Conservation (phyloP, 768 basidiomycete genomes). For the Daedaleopsis sinensis region DNA sequence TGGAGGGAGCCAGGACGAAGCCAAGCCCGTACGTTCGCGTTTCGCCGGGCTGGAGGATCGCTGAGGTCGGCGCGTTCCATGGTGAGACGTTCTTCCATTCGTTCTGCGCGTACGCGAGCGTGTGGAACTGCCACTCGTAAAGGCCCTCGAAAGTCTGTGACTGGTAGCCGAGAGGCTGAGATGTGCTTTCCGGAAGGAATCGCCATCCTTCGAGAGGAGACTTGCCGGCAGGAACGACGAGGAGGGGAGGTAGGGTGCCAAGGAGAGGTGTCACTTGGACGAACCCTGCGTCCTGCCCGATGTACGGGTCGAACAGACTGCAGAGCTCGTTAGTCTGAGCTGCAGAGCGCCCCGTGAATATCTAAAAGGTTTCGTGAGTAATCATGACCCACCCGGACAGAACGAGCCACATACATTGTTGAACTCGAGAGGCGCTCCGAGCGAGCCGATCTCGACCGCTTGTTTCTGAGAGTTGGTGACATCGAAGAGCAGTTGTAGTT, state of each 20-base stretch:
- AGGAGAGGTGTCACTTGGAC: constrained; percentile 54
- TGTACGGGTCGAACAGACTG: constrained; percentile 60
- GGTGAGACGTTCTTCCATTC: constrained; percentile 55
- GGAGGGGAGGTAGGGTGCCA: constrained; percentile 53
- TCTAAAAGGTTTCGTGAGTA: constrained; percentile 35
- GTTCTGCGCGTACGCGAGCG: constrained; percentile 56
- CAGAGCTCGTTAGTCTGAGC: constrained; percentile 54
- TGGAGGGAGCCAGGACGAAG: constrained; percentile 52
- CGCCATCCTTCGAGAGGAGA: constrained; percentile 62
- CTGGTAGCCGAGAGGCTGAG: constrained; percentile 50
- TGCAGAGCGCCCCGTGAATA: constrained; percentile 56
- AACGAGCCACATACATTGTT: constrained; percentile 47
- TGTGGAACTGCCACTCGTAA: constrained; percentile 65
- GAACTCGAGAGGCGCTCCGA: constrained; percentile 57
- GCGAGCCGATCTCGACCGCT: constrained; percentile 55
- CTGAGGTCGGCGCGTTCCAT: constrained; percentile 56
- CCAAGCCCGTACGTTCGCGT: constrained; percentile 56
- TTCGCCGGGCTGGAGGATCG: constrained; percentile 47
- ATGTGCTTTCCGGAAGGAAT: constrained; percentile 54
- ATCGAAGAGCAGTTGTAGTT: constrained; percentile 52
- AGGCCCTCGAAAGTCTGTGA: constrained; percentile 63
- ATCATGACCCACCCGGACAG: background rate
- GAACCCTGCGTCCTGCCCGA: constrained; percentile 58
- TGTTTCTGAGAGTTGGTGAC: constrained; percentile 49
- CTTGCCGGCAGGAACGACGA: constrained; percentile 47